Base-by-base conservation (phyloP, 129 eudicot genomes). In the Smallanthus sonchifolius region DNA sequence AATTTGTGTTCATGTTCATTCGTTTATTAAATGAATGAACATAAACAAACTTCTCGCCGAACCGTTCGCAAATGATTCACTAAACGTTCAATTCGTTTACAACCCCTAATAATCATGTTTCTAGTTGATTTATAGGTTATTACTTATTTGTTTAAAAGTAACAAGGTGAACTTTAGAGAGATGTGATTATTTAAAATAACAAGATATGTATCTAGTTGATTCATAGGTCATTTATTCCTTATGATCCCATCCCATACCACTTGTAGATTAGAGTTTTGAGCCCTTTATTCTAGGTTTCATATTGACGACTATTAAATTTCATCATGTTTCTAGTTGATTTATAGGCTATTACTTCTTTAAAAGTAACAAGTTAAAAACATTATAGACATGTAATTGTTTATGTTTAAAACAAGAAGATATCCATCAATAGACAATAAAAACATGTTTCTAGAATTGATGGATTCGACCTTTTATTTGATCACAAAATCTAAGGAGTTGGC, bases 401-500 rank as follows among this genome's bases (percentile, higher is more conserved):
- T 55, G 34, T 55, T 11, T 30, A 57, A 57, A 28, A 57, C 28
- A 57, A 59, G 10, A 13, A 45, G 34, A 28, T 56, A 56, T 56
- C 2, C 15, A 32, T 60, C 40, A 63, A n/a, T 36, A 35, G 5
- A 16, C 19, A 61, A 61, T 34, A 62, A 35, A 62, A 35, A 62
- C 39, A 59, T 59, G 38, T 32, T 61, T 61, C 20, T 34, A 61
- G 43, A 61, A 6, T 61, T 61, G 67, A 61, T 61, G 43, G 67
- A 61, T 61, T 32, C 6, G 67, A 78, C 49, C 73, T 52, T 71
- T 51, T 39, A 40, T 52, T 70, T 72, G 35, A 71, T 79, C 74
- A 65, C 60, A 72, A 65, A 65, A 79, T 73, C 83, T 65, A 72
- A 55, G 62, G 74, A 79, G 74, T 73, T 72, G 78, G 74, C 78